phyloP scores from a whole-genome alignment of 306 rosid genomes.

The Coriaria nepalensis region DNA sequence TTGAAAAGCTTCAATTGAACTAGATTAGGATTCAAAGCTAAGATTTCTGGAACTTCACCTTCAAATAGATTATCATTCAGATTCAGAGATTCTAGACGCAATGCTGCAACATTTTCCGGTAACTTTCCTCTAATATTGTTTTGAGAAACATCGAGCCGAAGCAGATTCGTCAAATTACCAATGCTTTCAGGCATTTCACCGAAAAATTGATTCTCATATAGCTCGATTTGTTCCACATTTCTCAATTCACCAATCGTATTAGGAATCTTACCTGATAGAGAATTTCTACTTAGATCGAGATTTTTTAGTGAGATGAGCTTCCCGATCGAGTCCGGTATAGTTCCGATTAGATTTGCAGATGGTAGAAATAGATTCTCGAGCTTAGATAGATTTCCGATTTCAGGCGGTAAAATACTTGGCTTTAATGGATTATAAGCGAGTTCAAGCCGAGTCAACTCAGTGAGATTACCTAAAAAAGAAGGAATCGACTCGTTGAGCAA shows the following conservation, averaged over 20 bases:
- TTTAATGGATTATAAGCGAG: slow-evolving; percentile 30
- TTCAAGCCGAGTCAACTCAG: slow-evolving; percentile 29
- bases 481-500: slow-evolving; percentile 51
- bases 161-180: slow-evolving; percentile 35
- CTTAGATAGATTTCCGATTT: slow-evolving; percentile 51
- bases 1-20: slow-evolving; percentile 39
- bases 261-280: slow-evolving; percentile 46
- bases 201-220: slow-evolving; percentile 29
- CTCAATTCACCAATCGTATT: slow-evolving; percentile 33
- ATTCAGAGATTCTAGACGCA: slow-evolving; percentile 25
- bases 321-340: slow-evolving; percentile 56
- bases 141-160: slow-evolving; percentile 45
- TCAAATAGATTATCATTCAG: slow-evolving; percentile 54
- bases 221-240: slow-evolving; percentile 27
- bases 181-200: slow-evolving; percentile 59
- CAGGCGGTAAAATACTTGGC: slow-evolving; percentile 37
- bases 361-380: slow-evolving; percentile 28
- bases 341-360: slow-evolving; percentile 27
- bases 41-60: slow-evolving; percentile 44
- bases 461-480: slow-evolving; percentile 45
- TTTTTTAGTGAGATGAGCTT: slow-evolving; percentile 34
- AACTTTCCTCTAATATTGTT: slow-evolving; percentile 53
- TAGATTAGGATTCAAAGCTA: slow-evolving; percentile 42
- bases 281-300: slow-evolving; percentile 47
- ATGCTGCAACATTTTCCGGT: slow-evolving; percentile 24